Evolutionary conservation across 495 filamentous ascomycete species (phyloP), one percentile per base, ranked within the genome.

Genomic region (Xylaria venustula): DNA sequence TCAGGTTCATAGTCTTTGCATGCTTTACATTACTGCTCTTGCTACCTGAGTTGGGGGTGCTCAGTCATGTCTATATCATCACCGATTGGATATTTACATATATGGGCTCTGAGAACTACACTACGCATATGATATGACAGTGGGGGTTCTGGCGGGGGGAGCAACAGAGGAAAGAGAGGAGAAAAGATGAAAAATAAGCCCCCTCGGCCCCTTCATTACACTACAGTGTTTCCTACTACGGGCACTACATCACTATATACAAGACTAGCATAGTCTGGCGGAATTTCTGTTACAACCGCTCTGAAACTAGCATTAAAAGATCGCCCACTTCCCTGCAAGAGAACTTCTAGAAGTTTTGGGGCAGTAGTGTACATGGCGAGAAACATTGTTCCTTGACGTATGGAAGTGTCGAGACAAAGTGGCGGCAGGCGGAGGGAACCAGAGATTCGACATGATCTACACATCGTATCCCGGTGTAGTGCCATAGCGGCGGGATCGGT

Each of bases 401-500:
- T 34, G 30, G 30, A 11, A 34, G 30, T 11, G 11, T 4, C 11
- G 30, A 11, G 30, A 34, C 5, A 4, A 34, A 34, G 30, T 34
- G 30, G 30, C 5, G 11, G 30, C 30, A 34, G 11, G 30, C 11
- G 30, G 30, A 11, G 11, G 30, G 5, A 34, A 34, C 5, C 11
- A 11, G 22, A 34, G 34, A 20, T 32, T 30, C 34, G 49, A 20
- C 47, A 50, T 30, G 47, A 26, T 50, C 17, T 12, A 7, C 28
- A 54, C 22, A 54, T 42, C 51, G 42, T 34, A 54, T 54, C 51
- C n/a, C n/a, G n/a, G n/a, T 34, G 5, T 40, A 40, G 53, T 44
- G 40, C 53, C 53, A 55, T 26, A 45, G 37, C 53, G 53, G 53
- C 53, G 53, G 53, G 53, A 55, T 55, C 25, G 25, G 40, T 11